These are phyloP conservation scores for Pichia sp. DNA, from an alignment of 1,139 yeast genomes.

Conservation along the genomic window DNA sequence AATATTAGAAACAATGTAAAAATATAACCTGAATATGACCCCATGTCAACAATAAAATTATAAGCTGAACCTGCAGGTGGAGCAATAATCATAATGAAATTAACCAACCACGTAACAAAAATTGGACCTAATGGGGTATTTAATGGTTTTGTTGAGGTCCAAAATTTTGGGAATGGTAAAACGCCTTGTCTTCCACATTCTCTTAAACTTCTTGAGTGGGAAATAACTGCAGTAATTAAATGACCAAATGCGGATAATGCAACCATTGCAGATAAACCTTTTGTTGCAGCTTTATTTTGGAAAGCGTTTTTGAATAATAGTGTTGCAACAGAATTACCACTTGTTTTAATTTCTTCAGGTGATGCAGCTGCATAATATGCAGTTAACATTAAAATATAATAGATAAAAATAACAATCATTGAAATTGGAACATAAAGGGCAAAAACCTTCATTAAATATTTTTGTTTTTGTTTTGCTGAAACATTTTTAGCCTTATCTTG, in stretches of 20 bases:
- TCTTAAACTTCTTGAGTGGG: conserved; percentile 36
- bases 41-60: conserved; percentile 34
- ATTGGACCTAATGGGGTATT: conserved; percentile 40
- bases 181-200: conserved; percentile 46
- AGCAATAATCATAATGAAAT: conserved; percentile 36
- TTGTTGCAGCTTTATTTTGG: conserved; percentile 30
- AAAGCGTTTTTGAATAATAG: conserved; percentile 34
- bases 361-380: conserved; percentile 35
- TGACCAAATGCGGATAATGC: conserved; percentile 41
- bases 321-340: conserved; percentile 34
- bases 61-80: conserved; percentile 46
- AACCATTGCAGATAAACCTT: conserved; percentile 33
- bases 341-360: conserved; percentile 30
- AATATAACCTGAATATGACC: conserved; percentile 33
- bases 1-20: conserved; percentile 34
- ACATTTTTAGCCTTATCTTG: conserved; percentile 17
- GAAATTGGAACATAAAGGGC: conserved; percentile 34
- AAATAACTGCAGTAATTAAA: conserved; percentile 35
- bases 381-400: conserved; percentile 35
- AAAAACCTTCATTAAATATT: conserved; percentile 29
- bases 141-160: conserved; percentile 39
- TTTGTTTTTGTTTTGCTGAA: conserved; percentile 33
- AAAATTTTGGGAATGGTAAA: conserved; percentile 35
- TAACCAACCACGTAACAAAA: conserved; percentile 34
- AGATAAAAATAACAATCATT: conserved; percentile 31